Base-by-base conservation (phyloP, 116 monocot species). In the Zostera marina region DNA sequence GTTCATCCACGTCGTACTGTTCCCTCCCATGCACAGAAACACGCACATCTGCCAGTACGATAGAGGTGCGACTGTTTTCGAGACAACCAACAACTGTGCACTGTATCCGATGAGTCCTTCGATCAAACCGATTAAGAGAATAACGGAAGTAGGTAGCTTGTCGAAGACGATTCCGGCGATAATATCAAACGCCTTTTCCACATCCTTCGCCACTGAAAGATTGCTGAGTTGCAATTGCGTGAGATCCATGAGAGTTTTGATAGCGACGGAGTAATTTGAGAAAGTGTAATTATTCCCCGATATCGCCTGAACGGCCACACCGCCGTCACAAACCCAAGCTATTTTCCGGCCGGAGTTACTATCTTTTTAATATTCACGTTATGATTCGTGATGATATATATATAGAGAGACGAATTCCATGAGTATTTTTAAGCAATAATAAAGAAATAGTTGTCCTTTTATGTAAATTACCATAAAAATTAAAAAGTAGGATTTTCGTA, bases 1-100 rank as follows among this genome's bases (percentile, higher is more conserved):
- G 89, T 96, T 96, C 96, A 96, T 85, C 96, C 96, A 96, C 43
- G 96, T 96, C 14, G 85, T 80, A 74, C 85, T 89, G 74, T 96
- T 96, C 26, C 96, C 96, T 2, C 96, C 96, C 78, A 98, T 59
- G 66, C 96, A 98, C 42, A 98, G 57, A 63, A 83, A 77, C 13
- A 89, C 70, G 66, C 90, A 98, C 89, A 98, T 98, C 96, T 79
- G 92, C 88, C 88, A 94, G 56, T 94, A 94, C 5, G 94, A 77
- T 4, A 84, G 81, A 6, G 94, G 94, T 7, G 25, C 19, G 44
- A 94, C 79, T 39, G 88, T 64, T 15, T 66, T 71, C 17, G 79
- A 70, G 43, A 94, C 88, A 61, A 94, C 88, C 42, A 94, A 84
- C 81, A 81, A 88, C 67, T 94, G 94, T 14, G 52, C 77, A 20